Evolutionary conservation across 2,329 filamentous ascomycete genomes (phyloP).

Genomic region (Trichoderma sp.): DNA sequence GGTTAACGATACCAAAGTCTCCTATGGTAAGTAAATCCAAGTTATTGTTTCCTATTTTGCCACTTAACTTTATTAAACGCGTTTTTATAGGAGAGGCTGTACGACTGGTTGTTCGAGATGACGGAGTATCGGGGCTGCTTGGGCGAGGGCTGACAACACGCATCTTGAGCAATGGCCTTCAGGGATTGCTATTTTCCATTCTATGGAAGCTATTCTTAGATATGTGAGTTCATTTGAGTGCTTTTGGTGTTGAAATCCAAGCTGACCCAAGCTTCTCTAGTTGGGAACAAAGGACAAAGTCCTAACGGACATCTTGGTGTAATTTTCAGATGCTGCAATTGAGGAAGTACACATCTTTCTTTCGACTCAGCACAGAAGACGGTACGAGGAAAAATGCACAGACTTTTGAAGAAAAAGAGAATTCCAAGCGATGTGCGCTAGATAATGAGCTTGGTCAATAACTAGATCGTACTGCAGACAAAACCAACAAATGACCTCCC

Average conservation of each 20-base stretch:
- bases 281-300: slow-evolving; percentile 10
- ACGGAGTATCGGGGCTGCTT: slow-evolving; percentile 42
- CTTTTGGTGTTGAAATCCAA: not conserved
- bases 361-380: not conserved
- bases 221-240: slow-evolving; percentile 36
- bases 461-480: not conserved
- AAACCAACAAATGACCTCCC: not conserved
- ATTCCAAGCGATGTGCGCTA: too few species aligned
- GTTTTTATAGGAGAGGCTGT: slow-evolving; percentile 40
- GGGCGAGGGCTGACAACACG: slow-evolving; percentile 46
- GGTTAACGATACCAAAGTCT: slow-evolving; percentile 46
- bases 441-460: not conserved
- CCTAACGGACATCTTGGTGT: not conserved
- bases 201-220: slow-evolving; percentile 49
- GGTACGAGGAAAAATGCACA: not conserved
- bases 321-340: not conserved
- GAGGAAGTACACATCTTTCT: not conserved
- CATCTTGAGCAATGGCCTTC: slow-evolving; percentile 47
- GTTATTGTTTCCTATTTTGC: not conserved
- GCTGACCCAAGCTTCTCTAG: not conserved
- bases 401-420: too few species aligned
- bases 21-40: slow-evolving; percentile 37
- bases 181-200: slow-evolving; percentile 47
- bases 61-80: not conserved
- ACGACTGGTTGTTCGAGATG: slow-evolving; percentile 37